Percentiles rank a stretch among this genome's conserved stretches.
phyloP scores from a whole-genome alignment of 169 alveolate species.

The Pseudocohnilembus persalinus region DNA sequence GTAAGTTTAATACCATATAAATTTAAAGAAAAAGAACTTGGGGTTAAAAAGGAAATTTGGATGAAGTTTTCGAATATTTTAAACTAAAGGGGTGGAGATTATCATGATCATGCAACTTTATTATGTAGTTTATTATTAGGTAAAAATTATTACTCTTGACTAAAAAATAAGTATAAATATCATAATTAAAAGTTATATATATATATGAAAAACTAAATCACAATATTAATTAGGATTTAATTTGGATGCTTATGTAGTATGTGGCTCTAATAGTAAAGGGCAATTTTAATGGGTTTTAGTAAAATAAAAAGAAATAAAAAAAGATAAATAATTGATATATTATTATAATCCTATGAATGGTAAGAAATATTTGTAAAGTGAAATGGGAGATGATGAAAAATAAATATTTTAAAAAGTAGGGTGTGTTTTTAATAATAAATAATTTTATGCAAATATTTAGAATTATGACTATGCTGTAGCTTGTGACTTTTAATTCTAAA shows the following conservation, averaged over 20 bases:
- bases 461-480: background rate
- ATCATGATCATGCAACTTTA: background rate
- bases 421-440: background rate
- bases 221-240: too few species aligned
- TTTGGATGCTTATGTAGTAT: background rate
- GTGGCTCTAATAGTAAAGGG: background rate
- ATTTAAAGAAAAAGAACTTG: background rate
- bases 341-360: background rate
- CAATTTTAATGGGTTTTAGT: background rate
- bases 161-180: too few species aligned
- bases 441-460: background rate
- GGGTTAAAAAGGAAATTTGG: background rate
- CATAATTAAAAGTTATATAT: too few species aligned
- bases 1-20: background rate
- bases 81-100: background rate
- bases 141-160: too few species aligned
- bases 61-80: background rate
- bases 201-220: too few species aligned
- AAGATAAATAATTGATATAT: too few species aligned
- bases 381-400: background rate
- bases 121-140: background rate
- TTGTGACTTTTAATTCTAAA: background rate
- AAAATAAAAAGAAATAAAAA: too few species aligned
- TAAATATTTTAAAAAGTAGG: background rate
- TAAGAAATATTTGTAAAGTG: background rate